Conservation (phyloP, 495 filamentous ascomycete genomes). For the Staphylotrichum longicolle region DNA sequence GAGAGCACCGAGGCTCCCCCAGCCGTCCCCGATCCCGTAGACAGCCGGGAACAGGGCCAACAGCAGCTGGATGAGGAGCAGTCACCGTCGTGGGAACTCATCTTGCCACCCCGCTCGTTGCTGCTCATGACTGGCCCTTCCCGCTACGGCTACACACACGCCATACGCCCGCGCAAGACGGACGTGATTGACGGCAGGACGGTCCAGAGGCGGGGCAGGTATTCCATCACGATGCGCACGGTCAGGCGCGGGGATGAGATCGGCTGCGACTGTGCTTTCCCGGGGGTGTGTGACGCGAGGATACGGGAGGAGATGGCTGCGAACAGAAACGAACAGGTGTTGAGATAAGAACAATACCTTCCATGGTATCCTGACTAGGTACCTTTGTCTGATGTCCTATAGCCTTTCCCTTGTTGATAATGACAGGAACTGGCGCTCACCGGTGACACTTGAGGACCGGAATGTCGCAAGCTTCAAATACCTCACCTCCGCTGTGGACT, state of each 20-base stretch:
- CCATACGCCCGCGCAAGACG: constrained; percentile 33
- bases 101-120: constrained; percentile 31
- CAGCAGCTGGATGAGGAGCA: constrained; percentile 13
- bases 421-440: no score
- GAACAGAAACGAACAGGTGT: no score
- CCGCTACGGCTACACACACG: constrained; percentile 35
- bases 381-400: no score
- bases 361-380: no score
- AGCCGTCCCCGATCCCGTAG: neutral
- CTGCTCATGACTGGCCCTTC: constrained; percentile 33
- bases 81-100: constrained; percentile 27
- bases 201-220: constrained; percentile 29
- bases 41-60: neutral
- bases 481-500: no score
- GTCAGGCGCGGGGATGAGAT: constrained; percentile 25
- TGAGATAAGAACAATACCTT: no score
- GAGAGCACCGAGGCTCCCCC: neutral
- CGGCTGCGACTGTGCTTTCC: constrained; percentile 29
- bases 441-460: no score
- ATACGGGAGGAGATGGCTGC: constrained; percentile 29
- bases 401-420: no score
- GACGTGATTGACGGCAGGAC: constrained; percentile 27
- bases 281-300: constrained; percentile 35
- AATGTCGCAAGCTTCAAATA: no score
- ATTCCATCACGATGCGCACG: constrained; percentile 35